Evolutionary conservation across 495 filamentous ascomycete genomes (phyloP), one percentile per base, ranked within the genome.

Genomic region (Neohortaea acidophila): DNA sequence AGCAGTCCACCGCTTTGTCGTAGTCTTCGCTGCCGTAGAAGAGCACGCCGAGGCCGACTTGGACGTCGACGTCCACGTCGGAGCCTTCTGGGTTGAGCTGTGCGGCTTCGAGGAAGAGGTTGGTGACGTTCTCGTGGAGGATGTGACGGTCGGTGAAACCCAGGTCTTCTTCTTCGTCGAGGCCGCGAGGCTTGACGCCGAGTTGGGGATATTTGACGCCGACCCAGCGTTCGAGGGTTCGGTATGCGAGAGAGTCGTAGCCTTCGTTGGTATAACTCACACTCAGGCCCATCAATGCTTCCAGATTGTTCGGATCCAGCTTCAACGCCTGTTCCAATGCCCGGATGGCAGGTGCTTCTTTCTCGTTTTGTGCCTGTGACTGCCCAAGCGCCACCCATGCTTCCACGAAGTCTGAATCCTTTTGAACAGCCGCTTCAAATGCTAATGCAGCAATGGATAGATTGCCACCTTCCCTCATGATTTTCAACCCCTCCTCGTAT

Each of bases 221-320:
- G 33, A 99, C 72, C 89, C 89, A 99, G 48, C 85, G 81, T 63
- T 99, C 91, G 12, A 99, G 70, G 13, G 86, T 94, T 20, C 87
- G 81, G 66, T 96, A 99, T 42, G 89, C 91, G 15, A 84, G 87
- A 45, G 77, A 82, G 55, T 96, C 89, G 64, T 96, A 96, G 43
- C 87, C 89, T 59, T 99, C 89, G 62, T 99, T 99, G 23, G 91
- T 96, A 59, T 96, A 99, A n/a, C 79, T 86, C 28, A 99, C 89
- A 27, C 87, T 84, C 14, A 99, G 68, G 3, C 81, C 84, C 85
- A 99, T 94, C 21, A 96, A 66, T 2, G 89, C 87, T 27, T 80
- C 68, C 5, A 93, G 69, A 51, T 93, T 94, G 49, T 74, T 73
- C 2, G 83, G 74, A 49, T 94, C 84, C 7, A 87, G 62, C 57